Evolutionary conservation across 768 basidiomycete genomes (phyloP).

Genomic region (Crepidotus variabilis): DNA sequence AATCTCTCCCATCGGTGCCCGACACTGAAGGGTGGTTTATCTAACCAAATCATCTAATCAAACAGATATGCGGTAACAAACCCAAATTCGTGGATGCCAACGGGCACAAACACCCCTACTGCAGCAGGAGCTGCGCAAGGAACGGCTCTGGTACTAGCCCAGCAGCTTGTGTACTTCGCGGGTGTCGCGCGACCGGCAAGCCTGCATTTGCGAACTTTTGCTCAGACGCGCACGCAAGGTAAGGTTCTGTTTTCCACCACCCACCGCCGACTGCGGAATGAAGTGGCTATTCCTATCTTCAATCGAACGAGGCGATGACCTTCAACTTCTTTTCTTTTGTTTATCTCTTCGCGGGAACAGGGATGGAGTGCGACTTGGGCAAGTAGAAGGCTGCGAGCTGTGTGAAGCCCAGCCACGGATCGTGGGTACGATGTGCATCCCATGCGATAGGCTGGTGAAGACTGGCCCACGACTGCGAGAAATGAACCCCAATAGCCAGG

Average conservation of each 20-base stretch:
- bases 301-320: background rate
- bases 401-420: constrained; percentile 46
- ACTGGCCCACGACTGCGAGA: constrained; percentile 44
- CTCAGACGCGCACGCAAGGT: constrained; percentile 58
- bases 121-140: constrained; percentile 58
- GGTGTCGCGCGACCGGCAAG: constrained; percentile 49
- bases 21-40: constrained; percentile 2
- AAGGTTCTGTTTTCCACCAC: constrained; percentile 13
- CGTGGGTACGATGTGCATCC: constrained; percentile 42
- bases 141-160: constrained; percentile 35
- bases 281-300: background rate
- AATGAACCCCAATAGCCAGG: constrained; percentile 38
- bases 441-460: constrained; percentile 44
- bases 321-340: background rate
- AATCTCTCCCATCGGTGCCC: constrained; percentile 2
- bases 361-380: constrained; percentile 46
- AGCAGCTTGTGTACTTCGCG: constrained; percentile 42
- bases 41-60: constrained; percentile 9
- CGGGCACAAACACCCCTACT: constrained; percentile 55
- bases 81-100: constrained; percentile 58
- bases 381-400: constrained; percentile 45
- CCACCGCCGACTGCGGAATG: background rate
- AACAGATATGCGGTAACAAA: constrained; percentile 53
- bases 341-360: constrained; percentile 24
- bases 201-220: constrained; percentile 52